Evolutionary conservation across 2,329 filamentous ascomycete species (phyloP).

Genomic region (Cordyceps tenuipes): DNA sequence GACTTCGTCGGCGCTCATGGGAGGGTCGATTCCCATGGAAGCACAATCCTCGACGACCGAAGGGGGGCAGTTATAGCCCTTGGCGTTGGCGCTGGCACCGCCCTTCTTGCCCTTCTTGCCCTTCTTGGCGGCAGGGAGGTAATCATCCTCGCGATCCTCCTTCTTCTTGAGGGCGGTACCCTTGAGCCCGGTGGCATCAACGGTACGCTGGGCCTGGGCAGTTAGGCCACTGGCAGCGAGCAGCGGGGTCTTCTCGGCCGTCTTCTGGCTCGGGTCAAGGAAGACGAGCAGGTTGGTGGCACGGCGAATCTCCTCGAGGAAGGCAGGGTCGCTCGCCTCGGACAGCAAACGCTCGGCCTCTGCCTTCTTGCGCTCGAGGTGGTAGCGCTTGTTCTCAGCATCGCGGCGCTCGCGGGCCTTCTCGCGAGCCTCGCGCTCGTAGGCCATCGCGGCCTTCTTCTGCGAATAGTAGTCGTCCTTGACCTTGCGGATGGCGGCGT

Average conservation of each 20-base stretch:
- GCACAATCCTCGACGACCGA: constrained; percentile 86
- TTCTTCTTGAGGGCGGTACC: constrained; percentile 78
- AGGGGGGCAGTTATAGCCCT: constrained; percentile 73
- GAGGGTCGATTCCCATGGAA: constrained; percentile 77
- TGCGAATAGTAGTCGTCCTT: constrained; percentile 82
- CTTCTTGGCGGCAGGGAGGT: constrained; percentile 71
- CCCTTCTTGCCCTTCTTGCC: constrained; percentile 77
- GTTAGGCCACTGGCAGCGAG: constrained; percentile 64
- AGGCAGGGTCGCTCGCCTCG: constrained; percentile 79
- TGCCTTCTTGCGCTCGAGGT: constrained; percentile 66
- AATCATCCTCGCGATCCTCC: constrained; percentile 80
- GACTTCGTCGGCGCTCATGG: constrained; percentile 77
- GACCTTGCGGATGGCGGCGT: constrained; percentile 68
- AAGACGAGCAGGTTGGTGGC: constrained; percentile 77
- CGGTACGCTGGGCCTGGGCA: constrained; percentile 71
- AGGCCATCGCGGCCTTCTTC: constrained; percentile 74
- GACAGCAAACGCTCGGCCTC: constrained; percentile 68
- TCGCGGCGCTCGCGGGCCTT: constrained; percentile 68
- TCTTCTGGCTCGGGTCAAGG: constrained; percentile 67
- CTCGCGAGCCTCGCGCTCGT: constrained; percentile 75
- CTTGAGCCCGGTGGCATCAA: constrained; percentile 78
- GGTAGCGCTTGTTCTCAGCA: constrained; percentile 67
- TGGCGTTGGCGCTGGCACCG: constrained; percentile 37
- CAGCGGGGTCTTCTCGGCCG: constrained; percentile 56
- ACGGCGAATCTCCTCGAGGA: constrained; percentile 83